Evolutionary conservation across 2,329 filamentous ascomycete species (phyloP).

Genomic region (Diaporthe velutina): DNA sequence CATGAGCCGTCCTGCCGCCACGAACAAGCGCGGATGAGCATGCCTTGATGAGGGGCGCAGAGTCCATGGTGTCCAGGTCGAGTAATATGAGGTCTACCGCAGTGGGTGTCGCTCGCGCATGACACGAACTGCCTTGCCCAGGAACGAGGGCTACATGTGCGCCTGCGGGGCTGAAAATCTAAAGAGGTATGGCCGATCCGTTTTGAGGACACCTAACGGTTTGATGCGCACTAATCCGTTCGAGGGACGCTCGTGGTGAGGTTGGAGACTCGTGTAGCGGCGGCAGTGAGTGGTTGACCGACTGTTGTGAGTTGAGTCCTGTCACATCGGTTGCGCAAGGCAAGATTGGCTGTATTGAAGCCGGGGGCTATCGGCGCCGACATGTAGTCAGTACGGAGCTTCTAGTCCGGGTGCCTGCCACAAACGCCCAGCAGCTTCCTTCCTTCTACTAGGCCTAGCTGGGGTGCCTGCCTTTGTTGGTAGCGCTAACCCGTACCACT

Average conservation of each 20-base stretch:
- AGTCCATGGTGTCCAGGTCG: slow-evolving; percentile 68
- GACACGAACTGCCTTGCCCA: slow-evolving; percentile 4
- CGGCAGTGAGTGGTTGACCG: not conserved
- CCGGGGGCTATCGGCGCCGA: not conserved
- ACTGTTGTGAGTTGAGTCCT: not conserved
- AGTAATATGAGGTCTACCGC: not conserved
- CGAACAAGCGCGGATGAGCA: slow-evolving; percentile 32
- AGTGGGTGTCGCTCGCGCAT: slow-evolving; percentile 25
- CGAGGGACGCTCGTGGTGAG: not conserved
- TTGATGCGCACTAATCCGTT: not conserved
- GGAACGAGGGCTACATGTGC: not conserved
- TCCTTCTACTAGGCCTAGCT: not conserved
- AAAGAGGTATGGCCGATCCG: not conserved
- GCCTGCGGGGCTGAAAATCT: not conserved
- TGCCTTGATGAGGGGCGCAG: slow-evolving; percentile 76
- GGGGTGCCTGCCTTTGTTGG: not conserved
- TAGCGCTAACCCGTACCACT: not conserved
- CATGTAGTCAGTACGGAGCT: not conserved
- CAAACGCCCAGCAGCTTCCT: not conserved
- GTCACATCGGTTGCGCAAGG: not conserved
- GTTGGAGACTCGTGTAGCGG: not conserved
- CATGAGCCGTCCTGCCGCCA: slow-evolving; percentile 35
- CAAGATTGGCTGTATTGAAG: not conserved
- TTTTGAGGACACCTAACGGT: not conserved
- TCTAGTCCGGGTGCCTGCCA: slow-evolving; percentile 1